phyloP scores from a whole-genome alignment of 2,329 filamentous ascomycete species.

The Aspergillus terreus region DNA sequence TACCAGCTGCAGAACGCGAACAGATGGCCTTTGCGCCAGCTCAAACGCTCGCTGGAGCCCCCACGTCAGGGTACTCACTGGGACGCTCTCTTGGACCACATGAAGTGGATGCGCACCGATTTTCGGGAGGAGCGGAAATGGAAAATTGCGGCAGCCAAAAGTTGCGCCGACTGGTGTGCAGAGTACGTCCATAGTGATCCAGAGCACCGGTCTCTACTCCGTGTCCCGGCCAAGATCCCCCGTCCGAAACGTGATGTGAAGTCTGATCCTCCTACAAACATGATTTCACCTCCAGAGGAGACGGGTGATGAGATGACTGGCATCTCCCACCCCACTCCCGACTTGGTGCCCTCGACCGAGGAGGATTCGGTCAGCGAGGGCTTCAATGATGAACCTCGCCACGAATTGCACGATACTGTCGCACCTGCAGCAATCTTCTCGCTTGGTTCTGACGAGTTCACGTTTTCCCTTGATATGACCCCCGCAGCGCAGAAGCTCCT shows the following conservation, averaged over 20 bases:
- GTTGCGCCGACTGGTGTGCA: conserved; percentile 76
- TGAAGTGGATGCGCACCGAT: conserved; percentile 98
- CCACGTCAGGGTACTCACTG: conserved; percentile 72
- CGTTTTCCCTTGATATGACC: conserved; percentile 72
- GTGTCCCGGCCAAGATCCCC: conserved; percentile 53
- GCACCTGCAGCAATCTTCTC: conserved; percentile 78
- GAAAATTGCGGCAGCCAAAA: conserved; percentile 79
- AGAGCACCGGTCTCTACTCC: conserved; percentile 63
- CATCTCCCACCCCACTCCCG: conserved; percentile 57
- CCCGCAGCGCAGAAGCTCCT: conserved; percentile 72
- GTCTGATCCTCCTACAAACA: conserved; percentile 23
- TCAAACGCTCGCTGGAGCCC: conserved; percentile 79
- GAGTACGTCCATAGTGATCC: conserved; percentile 68
- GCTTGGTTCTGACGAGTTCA: conserved; percentile 74
- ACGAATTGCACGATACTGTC: conserved; percentile 41
- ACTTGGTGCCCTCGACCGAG: conserved; percentile 62
- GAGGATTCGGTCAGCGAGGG: conserved; percentile 54
- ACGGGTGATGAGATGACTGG: conserved; percentile 27
- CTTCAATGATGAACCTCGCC: conserved; percentile 42
- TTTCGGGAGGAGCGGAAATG: conserved; percentile 92
- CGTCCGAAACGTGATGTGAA: conserved; percentile 22
- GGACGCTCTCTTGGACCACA: conserved; percentile 83
- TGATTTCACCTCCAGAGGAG: conserved; percentile 32
- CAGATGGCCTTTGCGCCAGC: conserved; percentile 87
- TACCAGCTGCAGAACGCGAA: conserved; percentile 88